These are phyloP conservation scores for Naganishia liquefaciens DNA, from an alignment of 1,284 basidiomycete species.

Conservation along the genomic window DNA sequence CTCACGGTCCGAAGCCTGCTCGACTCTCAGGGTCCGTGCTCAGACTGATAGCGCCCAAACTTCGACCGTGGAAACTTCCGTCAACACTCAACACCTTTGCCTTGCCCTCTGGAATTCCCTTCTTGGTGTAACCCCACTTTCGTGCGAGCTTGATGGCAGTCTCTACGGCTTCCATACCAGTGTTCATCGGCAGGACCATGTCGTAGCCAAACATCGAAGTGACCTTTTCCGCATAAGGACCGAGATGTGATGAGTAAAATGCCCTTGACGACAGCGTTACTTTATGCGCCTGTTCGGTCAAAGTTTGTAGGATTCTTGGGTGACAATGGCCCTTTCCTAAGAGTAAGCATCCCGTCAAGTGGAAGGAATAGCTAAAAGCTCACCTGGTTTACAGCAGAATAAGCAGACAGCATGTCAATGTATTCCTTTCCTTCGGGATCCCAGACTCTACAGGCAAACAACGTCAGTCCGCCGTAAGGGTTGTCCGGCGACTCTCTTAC, in stretches of 20 bases:
- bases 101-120: constrained; percentile 76
- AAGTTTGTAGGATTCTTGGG: constrained; percentile 68
- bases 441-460: constrained; percentile 69
- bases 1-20: constrained; percentile 76
- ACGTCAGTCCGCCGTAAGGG: not conserved
- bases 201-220: constrained; percentile 84
- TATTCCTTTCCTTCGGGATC: constrained; percentile 92
- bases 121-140: constrained; percentile 88
- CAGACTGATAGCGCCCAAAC: constrained; percentile 87
- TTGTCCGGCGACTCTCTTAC: constrained; percentile 57
- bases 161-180: constrained; percentile 96
- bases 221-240: constrained; percentile 81
- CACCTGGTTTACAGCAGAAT: constrained; percentile 68
- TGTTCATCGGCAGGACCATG: constrained; percentile 99
- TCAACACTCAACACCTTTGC: constrained; percentile 84
- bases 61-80: constrained; percentile 96
- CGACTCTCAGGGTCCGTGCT: constrained; percentile 92
- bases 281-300: constrained; percentile 81
- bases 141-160: constrained; percentile 75
- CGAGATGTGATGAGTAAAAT: constrained; percentile 92
- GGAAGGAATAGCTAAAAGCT: not conserved
- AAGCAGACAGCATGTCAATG: constrained; percentile 95
- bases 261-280: constrained; percentile 93
- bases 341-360: constrained; percentile 59
- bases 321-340: constrained; percentile 97